A percentile compares a stretch with the other conserved stretches of the same genome.
Evolutionary conservation across 345 rosid genomes (phyloP).

Genomic region (Eucalyptus tenuipes): DNA sequence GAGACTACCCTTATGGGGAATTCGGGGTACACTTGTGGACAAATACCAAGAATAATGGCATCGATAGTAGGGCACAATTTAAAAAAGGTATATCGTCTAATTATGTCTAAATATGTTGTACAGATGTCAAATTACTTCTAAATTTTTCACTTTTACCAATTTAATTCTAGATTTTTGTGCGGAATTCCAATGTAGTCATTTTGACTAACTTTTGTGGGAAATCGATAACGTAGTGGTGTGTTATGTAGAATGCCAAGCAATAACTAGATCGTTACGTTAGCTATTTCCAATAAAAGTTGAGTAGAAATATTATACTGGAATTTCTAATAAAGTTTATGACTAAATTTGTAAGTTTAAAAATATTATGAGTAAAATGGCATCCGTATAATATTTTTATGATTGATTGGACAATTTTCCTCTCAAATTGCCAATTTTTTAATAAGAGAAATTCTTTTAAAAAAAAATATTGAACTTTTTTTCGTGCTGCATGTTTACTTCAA

Average conservation of each 20-base stretch:
- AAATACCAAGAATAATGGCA: neutral
- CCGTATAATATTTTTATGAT: rapidly evolving
- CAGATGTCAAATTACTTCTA: rapidly evolving
- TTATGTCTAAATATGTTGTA: no score
- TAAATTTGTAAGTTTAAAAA: neutral
- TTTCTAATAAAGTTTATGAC: neutral
- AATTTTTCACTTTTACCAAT: neutral
- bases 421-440: neutral
- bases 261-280: rapidly evolving
- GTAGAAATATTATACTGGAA: rapidly evolving
- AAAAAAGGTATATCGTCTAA: neutral
- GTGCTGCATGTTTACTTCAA: neutral
- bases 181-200: neutral
- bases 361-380: neutral
- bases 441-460: neutral
- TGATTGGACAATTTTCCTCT: no score
- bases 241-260: rapidly evolving
- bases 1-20: neutral
- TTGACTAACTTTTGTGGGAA: rapidly evolving
- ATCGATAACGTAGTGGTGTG: rapidly evolving
- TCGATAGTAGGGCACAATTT: neutral
- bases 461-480: neutral
- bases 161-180: rapidly evolving
- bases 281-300: neutral
- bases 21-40: neutral